phyloP scores from a whole-genome alignment of 441 rosid species.

The Arabidopsis lyrata region DNA sequence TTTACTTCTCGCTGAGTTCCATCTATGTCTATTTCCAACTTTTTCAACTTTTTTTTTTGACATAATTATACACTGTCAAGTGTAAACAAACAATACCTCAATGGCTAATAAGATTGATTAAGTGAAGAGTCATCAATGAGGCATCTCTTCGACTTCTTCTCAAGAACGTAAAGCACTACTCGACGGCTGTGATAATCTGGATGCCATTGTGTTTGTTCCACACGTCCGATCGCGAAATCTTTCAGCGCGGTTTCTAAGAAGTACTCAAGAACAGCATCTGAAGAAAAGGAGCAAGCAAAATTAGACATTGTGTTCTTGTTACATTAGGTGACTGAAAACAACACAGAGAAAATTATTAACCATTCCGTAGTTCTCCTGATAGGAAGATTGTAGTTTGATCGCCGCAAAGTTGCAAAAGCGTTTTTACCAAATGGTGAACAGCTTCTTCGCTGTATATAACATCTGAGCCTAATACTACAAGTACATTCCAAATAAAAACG shows the following conservation, averaged over 20 bases:
- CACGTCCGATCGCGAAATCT: constrained; percentile 72
- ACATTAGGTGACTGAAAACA: neutral
- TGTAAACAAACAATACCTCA: too few relatives aligned
- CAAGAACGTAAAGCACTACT: constrained; percentile 75
- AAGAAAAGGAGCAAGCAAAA: neutral
- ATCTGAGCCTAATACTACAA: constrained; percentile 72
- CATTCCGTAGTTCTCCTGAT: constrained; percentile 87
- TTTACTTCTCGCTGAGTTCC: too few relatives aligned
- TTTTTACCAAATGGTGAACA: constrained; percentile 75
- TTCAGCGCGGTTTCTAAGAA: constrained; percentile 78
- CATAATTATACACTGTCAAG: too few relatives aligned
- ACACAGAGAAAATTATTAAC: constrained; percentile 43
- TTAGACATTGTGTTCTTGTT: neutral
- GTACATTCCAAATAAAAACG: neutral
- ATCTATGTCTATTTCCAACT: too few relatives aligned
- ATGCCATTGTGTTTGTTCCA: constrained; percentile 83
- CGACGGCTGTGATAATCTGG: constrained; percentile 74
- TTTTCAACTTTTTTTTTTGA: too few relatives aligned
- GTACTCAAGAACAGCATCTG: constrained; percentile 85
- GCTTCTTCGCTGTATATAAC: constrained; percentile 90
- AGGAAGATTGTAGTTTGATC: constrained; percentile 73
- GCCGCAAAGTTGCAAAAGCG: constrained; percentile 67
- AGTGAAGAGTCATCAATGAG: constrained; percentile 39
- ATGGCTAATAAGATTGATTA: constrained; percentile 39
- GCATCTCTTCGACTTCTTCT: constrained; percentile 58